Percentiles rank a stretch among this genome's conserved stretches.
These are phyloP conservation scores for Dillenia turbinata DNA, from an alignment of 164 flowering plant genomes.

Conservation along the genomic window DNA sequence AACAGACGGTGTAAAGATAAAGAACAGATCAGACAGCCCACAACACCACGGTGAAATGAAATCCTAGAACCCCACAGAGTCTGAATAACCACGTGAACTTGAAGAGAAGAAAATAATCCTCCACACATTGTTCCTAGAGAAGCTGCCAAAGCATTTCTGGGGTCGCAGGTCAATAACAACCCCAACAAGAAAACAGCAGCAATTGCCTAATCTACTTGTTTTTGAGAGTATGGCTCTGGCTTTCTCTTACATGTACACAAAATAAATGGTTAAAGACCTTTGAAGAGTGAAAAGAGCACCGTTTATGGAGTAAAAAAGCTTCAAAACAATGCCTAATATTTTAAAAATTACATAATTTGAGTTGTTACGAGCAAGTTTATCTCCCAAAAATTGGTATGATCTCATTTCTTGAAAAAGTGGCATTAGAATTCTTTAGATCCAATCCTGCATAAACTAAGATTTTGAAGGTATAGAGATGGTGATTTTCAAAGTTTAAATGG, in stretches of 20 bases:
- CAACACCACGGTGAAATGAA: conserved; percentile 63
- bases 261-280: neutral
- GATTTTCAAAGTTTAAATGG: too few species aligned
- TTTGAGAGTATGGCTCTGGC: too few species aligned
- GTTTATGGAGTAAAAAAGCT: too few species aligned
- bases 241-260: too few species aligned
- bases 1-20: conserved; percentile 51
- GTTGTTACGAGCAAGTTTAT: too few species aligned
- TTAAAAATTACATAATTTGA: too few species aligned
- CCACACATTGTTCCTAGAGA: conserved; percentile 94
- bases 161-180: conserved; percentile 47
- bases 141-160: conserved; percentile 72
- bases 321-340: too few species aligned
- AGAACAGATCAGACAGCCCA: conserved; percentile 73
- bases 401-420: too few species aligned
- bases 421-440: too few species aligned
- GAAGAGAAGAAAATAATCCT: conserved; percentile 62
- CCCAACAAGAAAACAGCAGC: conserved; percentile 64
- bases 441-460: too few species aligned
- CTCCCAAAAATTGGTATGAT: too few species aligned
- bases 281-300: neutral
- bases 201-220: conserved; percentile 4
- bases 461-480: too few species aligned
- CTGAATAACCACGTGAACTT: conserved; percentile 50
- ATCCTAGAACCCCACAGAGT: conserved; percentile 29